A percentile compares a stretch with the other conserved stretches of the same genome.
Evolutionary conservation across 257 asterid genomes (phyloP).

Genomic region (Fraxinus quadrangulata): DNA sequence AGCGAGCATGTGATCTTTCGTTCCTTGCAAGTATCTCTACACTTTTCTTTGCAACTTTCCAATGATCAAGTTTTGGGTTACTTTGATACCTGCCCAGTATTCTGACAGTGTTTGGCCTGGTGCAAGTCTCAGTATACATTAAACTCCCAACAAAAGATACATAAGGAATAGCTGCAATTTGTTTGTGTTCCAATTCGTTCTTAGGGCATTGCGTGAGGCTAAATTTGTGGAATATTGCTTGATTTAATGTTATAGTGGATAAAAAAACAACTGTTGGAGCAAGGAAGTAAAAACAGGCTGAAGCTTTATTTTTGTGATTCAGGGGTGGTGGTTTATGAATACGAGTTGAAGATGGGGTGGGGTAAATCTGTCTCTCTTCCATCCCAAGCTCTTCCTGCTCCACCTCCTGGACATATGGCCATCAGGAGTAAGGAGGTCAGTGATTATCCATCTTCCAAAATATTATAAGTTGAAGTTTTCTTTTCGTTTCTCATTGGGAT

Average conservation of each 20-base stretch:
- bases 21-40: too few species aligned
- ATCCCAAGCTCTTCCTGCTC: constrained; percentile 98
- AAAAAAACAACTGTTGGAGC: not conserved
- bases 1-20: too few species aligned
- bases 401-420: constrained; percentile 99
- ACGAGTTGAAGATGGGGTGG: constrained; percentile 96
- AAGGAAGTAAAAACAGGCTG: not conserved
- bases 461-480: not conserved
- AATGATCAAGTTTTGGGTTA: too few species aligned
- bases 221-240: not conserved
- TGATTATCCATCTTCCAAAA: constrained; percentile 7
- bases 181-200: too few species aligned
- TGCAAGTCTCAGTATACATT: too few species aligned
- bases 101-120: too few species aligned
- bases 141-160: too few species aligned
- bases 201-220: too few species aligned
- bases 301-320: constrained; percentile 27
- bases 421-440: constrained; percentile 94
- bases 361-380: constrained; percentile 98
- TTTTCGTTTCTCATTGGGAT: not conserved
- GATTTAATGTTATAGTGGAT: not conserved
- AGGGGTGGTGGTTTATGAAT: constrained; percentile 95
- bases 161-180: too few species aligned
- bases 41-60: too few species aligned
- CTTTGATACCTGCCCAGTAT: too few species aligned